A percentile compares a stretch with the other conserved stretches of the same genome.
These are phyloP conservation scores for Geotrichum fermentans DNA, from an alignment of 1,139 yeast genomes.

Conservation along the genomic window DNA sequence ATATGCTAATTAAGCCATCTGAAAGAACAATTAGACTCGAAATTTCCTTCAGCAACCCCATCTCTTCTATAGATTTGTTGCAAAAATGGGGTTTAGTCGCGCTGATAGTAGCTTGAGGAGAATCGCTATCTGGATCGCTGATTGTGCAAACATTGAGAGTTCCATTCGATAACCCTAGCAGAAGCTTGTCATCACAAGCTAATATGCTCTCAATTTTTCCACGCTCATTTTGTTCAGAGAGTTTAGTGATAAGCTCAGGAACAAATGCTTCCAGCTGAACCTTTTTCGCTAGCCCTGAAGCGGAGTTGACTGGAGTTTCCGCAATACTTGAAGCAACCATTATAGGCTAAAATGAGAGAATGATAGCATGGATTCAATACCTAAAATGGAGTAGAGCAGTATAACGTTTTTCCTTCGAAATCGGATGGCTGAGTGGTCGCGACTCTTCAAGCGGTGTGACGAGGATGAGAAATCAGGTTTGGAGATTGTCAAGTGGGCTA, in stretches of 20 bases:
- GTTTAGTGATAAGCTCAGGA: neutral
- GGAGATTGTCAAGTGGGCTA: no score
- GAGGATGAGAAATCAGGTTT: no score
- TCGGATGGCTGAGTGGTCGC: no score
- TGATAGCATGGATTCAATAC: no score
- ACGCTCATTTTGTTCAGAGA: neutral
- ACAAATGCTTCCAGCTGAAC: neutral
- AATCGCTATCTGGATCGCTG: neutral
- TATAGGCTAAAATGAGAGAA: no score
- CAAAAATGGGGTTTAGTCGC: conserved; percentile 7
- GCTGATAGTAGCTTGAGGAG: conserved; percentile 17
- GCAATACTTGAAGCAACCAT: no score
- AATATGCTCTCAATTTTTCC: conserved; percentile 4
- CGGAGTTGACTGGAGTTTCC: no score
- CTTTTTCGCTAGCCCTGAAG: neutral
- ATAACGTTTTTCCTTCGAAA: no score
- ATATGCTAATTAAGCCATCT: conserved; percentile 36
- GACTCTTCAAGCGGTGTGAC: no score
- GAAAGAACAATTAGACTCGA: conserved; percentile 36
- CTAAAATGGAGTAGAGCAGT: no score
- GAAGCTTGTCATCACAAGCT: conserved; percentile 29
- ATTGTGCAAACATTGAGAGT: conserved; percentile 26
- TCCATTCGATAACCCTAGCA: conserved; percentile 30
- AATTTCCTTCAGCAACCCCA: conserved; percentile 38
- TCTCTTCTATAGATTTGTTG: conserved; percentile 32